Percentiles rank a stretch among this genome's conserved stretches.
These are phyloP conservation scores for Zostera marina DNA, from an alignment of 116 monocot species.

Conservation along the genomic window DNA sequence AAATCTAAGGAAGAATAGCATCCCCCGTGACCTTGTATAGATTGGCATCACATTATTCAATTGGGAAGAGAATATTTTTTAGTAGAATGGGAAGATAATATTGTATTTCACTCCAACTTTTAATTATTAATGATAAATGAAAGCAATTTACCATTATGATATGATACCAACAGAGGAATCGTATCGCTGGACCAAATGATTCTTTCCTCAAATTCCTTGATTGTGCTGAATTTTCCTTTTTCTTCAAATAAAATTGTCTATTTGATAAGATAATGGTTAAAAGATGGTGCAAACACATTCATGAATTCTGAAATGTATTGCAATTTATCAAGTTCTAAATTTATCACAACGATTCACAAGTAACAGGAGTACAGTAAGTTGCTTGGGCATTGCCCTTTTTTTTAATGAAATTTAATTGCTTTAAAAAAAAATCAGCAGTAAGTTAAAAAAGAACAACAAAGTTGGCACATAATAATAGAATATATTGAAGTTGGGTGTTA, in stretches of 20 bases:
- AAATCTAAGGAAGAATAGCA: neutral
- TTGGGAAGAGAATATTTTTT: too few relatives aligned
- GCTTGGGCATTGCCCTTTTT: too few relatives aligned
- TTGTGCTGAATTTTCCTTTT: slow-evolving; percentile 41
- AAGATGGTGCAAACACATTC: neutral
- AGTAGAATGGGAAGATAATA: too few relatives aligned
- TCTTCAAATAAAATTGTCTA: slow-evolving; percentile 72
- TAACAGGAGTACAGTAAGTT: too few relatives aligned
- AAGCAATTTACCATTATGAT: slow-evolving; percentile 49
- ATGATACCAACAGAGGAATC: slow-evolving; percentile 72
- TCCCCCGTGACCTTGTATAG: neutral
- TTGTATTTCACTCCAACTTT: neutral
- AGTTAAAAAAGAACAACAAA: too few relatives aligned
- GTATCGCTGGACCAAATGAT: slow-evolving; percentile 73
- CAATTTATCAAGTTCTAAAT: too few relatives aligned
- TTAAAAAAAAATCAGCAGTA: too few relatives aligned
- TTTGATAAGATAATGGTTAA: slow-evolving; percentile 2
- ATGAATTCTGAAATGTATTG: neutral
- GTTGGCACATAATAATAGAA: too few relatives aligned
- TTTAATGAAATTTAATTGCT: too few relatives aligned
- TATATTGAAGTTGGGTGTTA: too few relatives aligned
- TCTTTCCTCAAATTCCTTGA: slow-evolving; percentile 92
- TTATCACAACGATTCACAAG: too few relatives aligned
- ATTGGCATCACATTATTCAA: neutral
- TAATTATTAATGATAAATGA: neutral